Evolutionary conservation across 768 basidiomycete genomes (phyloP), one percentile per base, ranked within the genome.

Genomic region (Clavaria fumosa): DNA sequence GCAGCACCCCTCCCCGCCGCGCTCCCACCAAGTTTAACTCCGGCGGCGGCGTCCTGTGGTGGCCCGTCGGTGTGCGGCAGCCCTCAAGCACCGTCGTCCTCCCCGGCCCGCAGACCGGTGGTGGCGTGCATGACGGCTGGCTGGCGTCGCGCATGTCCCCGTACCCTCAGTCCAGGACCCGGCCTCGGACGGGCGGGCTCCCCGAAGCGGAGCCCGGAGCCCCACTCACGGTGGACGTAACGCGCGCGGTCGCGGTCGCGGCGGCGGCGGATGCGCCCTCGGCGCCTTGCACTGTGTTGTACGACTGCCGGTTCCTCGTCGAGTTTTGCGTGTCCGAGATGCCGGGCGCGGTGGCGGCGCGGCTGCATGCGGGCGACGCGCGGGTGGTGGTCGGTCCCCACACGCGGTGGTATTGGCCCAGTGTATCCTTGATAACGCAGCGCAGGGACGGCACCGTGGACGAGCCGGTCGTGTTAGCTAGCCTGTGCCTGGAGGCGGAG

Each of bases 1-100:
- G n/a, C n/a, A n/a, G n/a, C n/a, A n/a, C n/a, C n/a, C n/a, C n/a
- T n/a, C n/a, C n/a, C n/a, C n/a, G n/a, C n/a, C n/a, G n/a, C n/a
- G n/a, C n/a, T n/a, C n/a, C n/a, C n/a, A n/a, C n/a, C 17, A 47
- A 53, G 24, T 78, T 79, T 42, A 59, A 61, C 9, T 66, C 67
- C 5, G 82, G 80, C 5, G 70, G 63, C 19, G 66, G 70, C 11
- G 79, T 84, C 2, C 49, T 72, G 24, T 83, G 76, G 77, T 58
- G 60, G 3, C 77, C 78, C 4, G 67, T 70, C 6, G 40, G 62
- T 19, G 50, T 67, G 10, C 45, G 45, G 15, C 48, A 44, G 0
- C 44, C 45, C 24, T 26, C 9, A 17, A 17, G 7, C 15, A 7
- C 9, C 7, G 18, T 34, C 7, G 32, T 34, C 32, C 14, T 9